Evolutionary conservation across 2,329 filamentous ascomycete species (phyloP), one percentile per base, ranked within the genome.

Genomic region (Cladosporium austrohemisphaericum): DNA sequence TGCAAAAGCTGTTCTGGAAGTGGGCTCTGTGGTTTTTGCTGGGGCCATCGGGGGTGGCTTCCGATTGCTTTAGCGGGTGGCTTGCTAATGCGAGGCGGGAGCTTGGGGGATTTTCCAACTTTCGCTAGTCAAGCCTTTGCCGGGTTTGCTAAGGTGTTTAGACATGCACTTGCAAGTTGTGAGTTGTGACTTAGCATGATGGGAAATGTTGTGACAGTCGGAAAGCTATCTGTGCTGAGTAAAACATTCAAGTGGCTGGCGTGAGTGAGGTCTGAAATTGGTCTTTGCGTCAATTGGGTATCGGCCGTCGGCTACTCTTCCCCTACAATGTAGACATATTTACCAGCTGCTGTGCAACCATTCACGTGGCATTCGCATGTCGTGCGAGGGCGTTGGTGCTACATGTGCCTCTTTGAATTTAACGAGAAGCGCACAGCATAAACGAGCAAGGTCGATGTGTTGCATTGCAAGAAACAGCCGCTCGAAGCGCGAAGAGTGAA

Each of bases 241-340:
- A n/a, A n/a, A n/a, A n/a, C n/a, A n/a, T n/a, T n/a, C n/a, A n/a
- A n/a, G n/a, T n/a, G n/a, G n/a, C n/a, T n/a, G n/a, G n/a, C n/a
- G n/a, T n/a, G n/a, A n/a, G n/a, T n/a, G n/a, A n/a, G n/a, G n/a
- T n/a, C n/a, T n/a, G n/a, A n/a, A n/a, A n/a, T 26, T 23, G n/a
- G 22, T 40, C 37, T 28, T 40, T 40, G 37, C n/a, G n/a, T n/a
- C n/a, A n/a, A n/a, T 16, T 40, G 13, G 7, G n/a, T n/a, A 40
- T 40, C 28, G 37, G 22, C 9, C 4, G 37, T 40, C 37, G 37
- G 37, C 22, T 40, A 40, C 7, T 2, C 14, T 14, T 23, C 10
- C 37, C 37, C 28, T 19, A 16, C 23, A 18, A 26, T 16, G 20
- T 40, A 23, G 36, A 14, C 18, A 26, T 40, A 18, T 25, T 40